Conservation (phyloP, 2,329 filamentous ascomycete genomes). For the Pseudovirgaria hyperparasitica region DNA sequence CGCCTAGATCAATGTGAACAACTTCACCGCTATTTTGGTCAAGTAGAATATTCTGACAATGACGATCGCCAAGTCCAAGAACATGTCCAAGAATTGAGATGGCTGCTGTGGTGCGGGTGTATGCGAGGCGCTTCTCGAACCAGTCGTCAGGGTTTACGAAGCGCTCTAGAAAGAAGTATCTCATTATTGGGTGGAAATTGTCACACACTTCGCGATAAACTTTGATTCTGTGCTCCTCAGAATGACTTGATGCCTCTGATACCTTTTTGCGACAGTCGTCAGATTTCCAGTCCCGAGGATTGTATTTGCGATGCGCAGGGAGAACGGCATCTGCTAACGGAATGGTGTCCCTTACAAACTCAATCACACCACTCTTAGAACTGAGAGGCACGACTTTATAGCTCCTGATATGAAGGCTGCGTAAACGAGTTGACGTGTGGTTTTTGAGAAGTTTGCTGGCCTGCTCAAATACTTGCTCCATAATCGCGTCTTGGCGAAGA, state of each 20-base stretch:
- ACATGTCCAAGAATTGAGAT: slow-evolving; percentile 93
- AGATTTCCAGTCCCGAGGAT: slow-evolving; percentile 70
- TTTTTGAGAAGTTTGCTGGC: slow-evolving; percentile 81
- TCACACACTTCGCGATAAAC: slow-evolving; percentile 69
- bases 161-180: slow-evolving; percentile 93
- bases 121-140: slow-evolving; percentile 81
- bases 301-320: slow-evolving; percentile 77
- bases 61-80: slow-evolving; percentile 82
- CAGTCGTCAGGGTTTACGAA: slow-evolving; percentile 92
- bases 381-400: slow-evolving; percentile 95
- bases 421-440: slow-evolving; percentile 75
- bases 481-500: slow-evolving; percentile 90
- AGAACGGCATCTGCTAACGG: slow-evolving; percentile 86
- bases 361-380: slow-evolving; percentile 76
- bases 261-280: slow-evolving; percentile 71
- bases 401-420: slow-evolving; percentile 79
- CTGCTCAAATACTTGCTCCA: slow-evolving; percentile 98
- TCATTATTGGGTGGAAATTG: slow-evolving; percentile 82
- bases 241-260: slow-evolving; percentile 54
- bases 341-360: slow-evolving; percentile 90
- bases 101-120: slow-evolving; percentile 84
- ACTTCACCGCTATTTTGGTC: slow-evolving; percentile 84
- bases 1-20: slow-evolving; percentile 91
- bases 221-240: slow-evolving; percentile 56
- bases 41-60: slow-evolving; percentile 92